Base-by-base conservation (phyloP, 208 protist species). In the Herpetomonas tarakana region DNA sequence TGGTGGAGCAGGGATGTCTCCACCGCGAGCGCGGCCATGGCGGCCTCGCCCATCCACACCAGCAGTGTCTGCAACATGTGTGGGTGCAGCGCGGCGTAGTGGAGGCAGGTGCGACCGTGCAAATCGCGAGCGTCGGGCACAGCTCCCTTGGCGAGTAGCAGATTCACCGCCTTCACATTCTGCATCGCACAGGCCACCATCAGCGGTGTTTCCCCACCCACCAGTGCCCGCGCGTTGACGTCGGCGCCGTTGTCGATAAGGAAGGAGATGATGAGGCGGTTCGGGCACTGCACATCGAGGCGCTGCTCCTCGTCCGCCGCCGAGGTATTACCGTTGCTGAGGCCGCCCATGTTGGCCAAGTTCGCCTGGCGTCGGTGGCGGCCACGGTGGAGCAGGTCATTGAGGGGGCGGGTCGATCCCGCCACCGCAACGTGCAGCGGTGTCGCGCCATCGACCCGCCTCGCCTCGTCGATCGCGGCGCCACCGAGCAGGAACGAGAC, bases 231-330 rank as follows among this genome's bases (percentile, higher is more conserved):
- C 21, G 66, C 68, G 60, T 94, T 78, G n/a, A 89, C 61, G 52
- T 88, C 68, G 11, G 78, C 81, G 3, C 79, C 83, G 60, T 88
- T 86, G 60, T 94, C 83, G 22, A 94, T 58, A 0, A 94, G 71
- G 47, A 94, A 89, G 1, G 49, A 51, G 12, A 92, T 61, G n/a
- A 92, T 81, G 3, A 77, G 52, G 21, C 64, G 56, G 38, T 93
- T 89, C 0, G 50, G 53, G 46, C 77, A 86, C 2, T 57, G 62
- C 6, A 52, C 30, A 28, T 31, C 28, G 18, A 26, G 49, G 1
- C n/a, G 25, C 1, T 68, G 51, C 19, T 71, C 66, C 2, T 64
- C 55, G 38, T 38, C 18, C 38, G n/a, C 25, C 19, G 3, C 52
- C 11, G 4, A 4, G 0, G 2, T 7, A 44, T 35, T 52, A 2